Base-by-base conservation (phyloP, 1,284 basidiomycete species). In the Fomitiporia mediterranea region DNA sequence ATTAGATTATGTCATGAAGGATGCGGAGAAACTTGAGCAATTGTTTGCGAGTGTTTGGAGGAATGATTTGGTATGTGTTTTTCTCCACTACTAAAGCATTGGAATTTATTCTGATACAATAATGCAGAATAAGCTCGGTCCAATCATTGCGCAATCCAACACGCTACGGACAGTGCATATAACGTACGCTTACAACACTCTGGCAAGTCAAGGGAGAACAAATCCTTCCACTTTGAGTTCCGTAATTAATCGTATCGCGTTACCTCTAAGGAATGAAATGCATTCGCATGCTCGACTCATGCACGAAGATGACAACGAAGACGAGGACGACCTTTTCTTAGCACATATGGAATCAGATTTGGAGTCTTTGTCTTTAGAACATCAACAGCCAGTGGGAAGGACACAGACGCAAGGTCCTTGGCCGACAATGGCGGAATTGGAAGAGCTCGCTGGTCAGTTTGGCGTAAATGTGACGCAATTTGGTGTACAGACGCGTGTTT, bases 11-110 rank as follows among this genome's bases (percentile, higher is more conserved):
- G 76, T 89, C 15, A 88, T 85, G 62, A 60, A 62, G 5, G 66
- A 70, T 17, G 87, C 85, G 59, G 57, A 67, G 0, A 66, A 64
- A 6, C 72, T 90, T 4, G 77, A 84, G 60, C 75, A 86, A 60
- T 66, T 89, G 4, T 88, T 86, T 64, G 67, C 88, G 7, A 79
- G 81, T 0, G 66, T 80, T 15, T 73, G 79, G 40, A 74, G 73
- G 13, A 63, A 62, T 13, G 71, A 75, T 27, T 55, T 84, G 63
- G 85, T 84, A 61, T 46, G 74, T 69, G 19, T 19, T 58, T 25
- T 30, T 51, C 42, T 15, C 11, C 3, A 15, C 51, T 43, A 17
- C 2, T 37, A 4, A 32, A 32, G 19, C 48, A 52, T 53, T 38
- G 53, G 17, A 27, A 58, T 32, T 56, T 48, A 17, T 9, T 53